Percentiles rank a stretch among this genome's conserved stretches.
These are phyloP conservation scores for Talaromyces sp. DNA, from an alignment of 2,329 filamentous ascomycete genomes.

Conservation along the genomic window DNA sequence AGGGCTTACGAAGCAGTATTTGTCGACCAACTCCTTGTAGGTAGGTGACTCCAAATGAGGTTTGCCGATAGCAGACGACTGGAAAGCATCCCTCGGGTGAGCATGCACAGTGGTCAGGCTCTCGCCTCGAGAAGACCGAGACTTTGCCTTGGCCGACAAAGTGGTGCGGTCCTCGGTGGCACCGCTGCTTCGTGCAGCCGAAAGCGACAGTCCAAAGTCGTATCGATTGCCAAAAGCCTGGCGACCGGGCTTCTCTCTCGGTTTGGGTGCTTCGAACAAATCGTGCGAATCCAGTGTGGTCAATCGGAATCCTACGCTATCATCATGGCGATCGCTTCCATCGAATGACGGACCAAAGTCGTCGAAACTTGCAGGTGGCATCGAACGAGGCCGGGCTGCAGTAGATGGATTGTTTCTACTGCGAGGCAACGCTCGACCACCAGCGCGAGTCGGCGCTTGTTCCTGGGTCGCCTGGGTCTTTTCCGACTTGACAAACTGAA, in stretches of 20 bases:
- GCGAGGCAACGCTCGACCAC: slow-evolving; percentile 58
- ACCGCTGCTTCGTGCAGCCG: slow-evolving; percentile 67
- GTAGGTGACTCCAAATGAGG: slow-evolving; percentile 77
- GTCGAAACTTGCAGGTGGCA: slow-evolving; percentile 55
- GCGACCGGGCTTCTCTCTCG: slow-evolving; percentile 49
- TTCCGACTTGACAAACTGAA: slow-evolving; percentile 82
- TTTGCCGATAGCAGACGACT: slow-evolving; percentile 54
- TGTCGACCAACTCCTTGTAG: slow-evolving; percentile 95
- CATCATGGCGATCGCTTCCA: slow-evolving; percentile 59
- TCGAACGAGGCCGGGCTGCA: slow-evolving; percentile 48
- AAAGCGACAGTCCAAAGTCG: slow-evolving; percentile 90
- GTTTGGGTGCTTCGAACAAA: slow-evolving; percentile 55
- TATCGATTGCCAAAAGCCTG: slow-evolving; percentile 89
- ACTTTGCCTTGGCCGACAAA: slow-evolving; percentile 54
- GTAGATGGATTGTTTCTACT: slow-evolving; percentile 57
- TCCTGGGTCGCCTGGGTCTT: slow-evolving; percentile 51
- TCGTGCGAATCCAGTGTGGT: slow-evolving; percentile 65
- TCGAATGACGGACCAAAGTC: slow-evolving; percentile 65
- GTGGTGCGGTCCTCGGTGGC: slow-evolving; percentile 60
- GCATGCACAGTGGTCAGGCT: slow-evolving; percentile 20
- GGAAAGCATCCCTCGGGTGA: slow-evolving; percentile 29
- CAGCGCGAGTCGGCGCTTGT: slow-evolving; percentile 47
- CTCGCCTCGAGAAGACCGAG: slow-evolving; percentile 15
- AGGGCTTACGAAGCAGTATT: slow-evolving; percentile 98
- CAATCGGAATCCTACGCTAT: slow-evolving; percentile 65